Base-by-base conservation (phyloP, 306 rosid genomes). In the Sicyos edulis region DNA sequence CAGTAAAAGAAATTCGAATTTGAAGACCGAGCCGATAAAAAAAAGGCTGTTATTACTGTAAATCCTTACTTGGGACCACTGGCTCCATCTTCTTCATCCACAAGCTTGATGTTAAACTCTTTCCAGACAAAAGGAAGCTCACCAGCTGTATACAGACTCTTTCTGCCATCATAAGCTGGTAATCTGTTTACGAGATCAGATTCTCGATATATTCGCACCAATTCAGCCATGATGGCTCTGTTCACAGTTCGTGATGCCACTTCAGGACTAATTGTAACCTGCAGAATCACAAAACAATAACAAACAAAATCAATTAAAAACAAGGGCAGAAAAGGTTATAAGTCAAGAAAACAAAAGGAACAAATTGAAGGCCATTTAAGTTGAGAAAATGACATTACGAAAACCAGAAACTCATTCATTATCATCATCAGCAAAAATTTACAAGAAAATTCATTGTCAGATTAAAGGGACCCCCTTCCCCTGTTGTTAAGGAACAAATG, bases 141-240 rank as follows among this genome's bases (percentile, higher is more conserved):
- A 68, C 99, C 99, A 76, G 99, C 99, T 34, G 99, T 93, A 88
- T 93, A 93, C 77, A 93, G 82, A 76, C 92, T 88, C 88, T 87
- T 91, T 73, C 99, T 82, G 76, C 99, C 99, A 81, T 93, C 99
- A 83, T 91, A 93, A 29, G 99, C 99, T 24, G 99, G 99, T 58
- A 93, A 96, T 76, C 97, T 91, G 90, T 70, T 91, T 67, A 92
- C 99, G 49, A 93, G 76, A 77, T 93, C 99, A 81, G 97, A 82
- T 73, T 88, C 99, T 78, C 76, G 86, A 74, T 93, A 86, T 79
- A 85, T 75, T 67, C 89, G 86, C 88, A 93, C 99, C 69, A 93
- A 88, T 62, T 93, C 99, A 10, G 92, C 96, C 82, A 93, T 87
- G 29, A 93, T 91, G 67, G 96, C 91, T 80, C 97, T 82, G 81